A percentile compares a stretch with the other conserved stretches of the same genome.
phyloP scores from a whole-genome alignment of 148 eudicot genomes.

The Rhododendron ovatum region DNA sequence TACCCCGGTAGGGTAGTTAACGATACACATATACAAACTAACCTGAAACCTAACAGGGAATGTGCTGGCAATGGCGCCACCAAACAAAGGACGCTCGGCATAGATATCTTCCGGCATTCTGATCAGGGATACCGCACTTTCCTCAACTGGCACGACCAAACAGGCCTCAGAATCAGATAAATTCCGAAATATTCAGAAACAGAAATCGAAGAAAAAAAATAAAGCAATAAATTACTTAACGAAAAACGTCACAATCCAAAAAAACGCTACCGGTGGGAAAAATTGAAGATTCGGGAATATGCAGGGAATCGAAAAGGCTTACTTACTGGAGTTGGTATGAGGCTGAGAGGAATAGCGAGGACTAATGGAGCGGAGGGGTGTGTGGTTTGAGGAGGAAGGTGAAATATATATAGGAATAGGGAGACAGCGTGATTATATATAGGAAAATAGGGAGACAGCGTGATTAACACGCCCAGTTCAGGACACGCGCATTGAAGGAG shows the following conservation, averaged over 20 bases:
- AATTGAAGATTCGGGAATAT: not conserved
- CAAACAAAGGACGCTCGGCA: constrained; percentile 52
- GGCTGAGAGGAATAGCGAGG: no score
- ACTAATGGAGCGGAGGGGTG: no score
- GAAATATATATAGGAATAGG: no score
- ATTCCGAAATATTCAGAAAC: not conserved
- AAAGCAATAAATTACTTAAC: no score
- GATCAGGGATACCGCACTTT: not conserved
- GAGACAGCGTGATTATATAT: no score
- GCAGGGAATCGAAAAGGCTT: not conserved
- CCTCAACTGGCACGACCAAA: not conserved
- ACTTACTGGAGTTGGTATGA: not conserved
- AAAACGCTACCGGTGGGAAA: not conserved
- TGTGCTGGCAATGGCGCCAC: constrained; percentile 60
- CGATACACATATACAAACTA: not conserved
- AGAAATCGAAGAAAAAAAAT: not conserved
- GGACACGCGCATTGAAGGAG: no score
- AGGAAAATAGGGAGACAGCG: no score
- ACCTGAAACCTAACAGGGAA: constrained; percentile 82
- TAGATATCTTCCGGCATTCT: constrained; percentile 42
- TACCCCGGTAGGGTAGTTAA: not conserved
- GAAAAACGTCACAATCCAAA: not conserved
- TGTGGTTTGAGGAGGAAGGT: no score
- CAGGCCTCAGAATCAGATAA: not conserved
- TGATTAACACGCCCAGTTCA: no score